Evolutionary conservation across 176 grass and related monocot genomes (phyloP).

Genomic region (Poa annua): DNA sequence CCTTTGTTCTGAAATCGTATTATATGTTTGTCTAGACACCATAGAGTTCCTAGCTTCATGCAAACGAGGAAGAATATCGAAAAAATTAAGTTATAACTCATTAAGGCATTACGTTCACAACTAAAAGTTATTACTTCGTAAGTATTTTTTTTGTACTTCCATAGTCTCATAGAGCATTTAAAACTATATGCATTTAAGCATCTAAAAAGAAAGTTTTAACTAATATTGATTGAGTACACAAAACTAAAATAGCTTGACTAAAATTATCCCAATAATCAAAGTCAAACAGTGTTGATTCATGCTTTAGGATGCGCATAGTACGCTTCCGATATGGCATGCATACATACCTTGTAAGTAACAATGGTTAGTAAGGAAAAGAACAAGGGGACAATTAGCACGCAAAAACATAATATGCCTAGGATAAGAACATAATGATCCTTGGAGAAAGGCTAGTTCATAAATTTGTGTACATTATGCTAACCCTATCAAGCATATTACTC

Average conservation of each 20-base stretch:
- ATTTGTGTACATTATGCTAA: not conserved
- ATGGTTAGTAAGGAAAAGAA: no score
- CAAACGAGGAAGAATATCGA: not conserved
- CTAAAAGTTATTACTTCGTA: no score
- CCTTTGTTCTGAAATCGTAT: not conserved
- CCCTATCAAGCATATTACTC: not conserved
- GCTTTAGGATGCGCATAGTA: not conserved
- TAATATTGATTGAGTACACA: not conserved
- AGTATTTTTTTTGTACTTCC: no score
- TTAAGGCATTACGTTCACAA: no score
- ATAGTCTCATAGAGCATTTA: no score
- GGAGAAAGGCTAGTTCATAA: conserved; percentile 7
- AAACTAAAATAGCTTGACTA: not conserved
- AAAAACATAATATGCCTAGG: not conserved
- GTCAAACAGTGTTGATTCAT: not conserved
- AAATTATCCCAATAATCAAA: not conserved
- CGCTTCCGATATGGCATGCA: not conserved
- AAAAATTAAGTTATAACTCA: not conserved
- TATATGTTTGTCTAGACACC: not conserved
- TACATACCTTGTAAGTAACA: not conserved
- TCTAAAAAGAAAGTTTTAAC: not conserved
- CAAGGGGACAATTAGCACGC: not conserved
- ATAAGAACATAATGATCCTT: not conserved
- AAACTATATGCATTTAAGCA: no score
- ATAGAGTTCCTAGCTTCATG: not conserved